Conservation (phyloP, 345 rosid species). For the Hibiscus mutabilis region DNA sequence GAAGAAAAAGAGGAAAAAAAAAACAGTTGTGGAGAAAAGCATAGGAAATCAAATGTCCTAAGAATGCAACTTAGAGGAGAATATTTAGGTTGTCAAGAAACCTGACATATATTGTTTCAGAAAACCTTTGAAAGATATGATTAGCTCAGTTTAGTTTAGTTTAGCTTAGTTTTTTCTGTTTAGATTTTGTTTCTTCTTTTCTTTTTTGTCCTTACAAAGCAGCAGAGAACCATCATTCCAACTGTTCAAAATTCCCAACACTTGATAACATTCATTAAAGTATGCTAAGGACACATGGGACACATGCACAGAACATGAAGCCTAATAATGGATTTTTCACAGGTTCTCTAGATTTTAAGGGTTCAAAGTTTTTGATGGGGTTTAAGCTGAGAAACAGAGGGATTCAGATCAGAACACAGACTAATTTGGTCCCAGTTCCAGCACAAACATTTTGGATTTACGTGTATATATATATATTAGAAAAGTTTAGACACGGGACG, state of each 20-base stretch:
- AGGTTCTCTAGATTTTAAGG: background rate
- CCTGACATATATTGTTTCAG: background rate
- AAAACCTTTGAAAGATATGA: background rate
- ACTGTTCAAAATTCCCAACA: background rate
- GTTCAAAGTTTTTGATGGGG: background rate
- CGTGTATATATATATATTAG: background rate
- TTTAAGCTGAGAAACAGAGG: background rate
- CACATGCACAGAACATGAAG: constrained; percentile 11
- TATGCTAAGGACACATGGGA: background rate
- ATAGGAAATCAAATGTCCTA: background rate
- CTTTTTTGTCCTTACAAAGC: background rate
- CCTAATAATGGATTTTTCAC: constrained; percentile 5
- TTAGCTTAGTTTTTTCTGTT: background rate
- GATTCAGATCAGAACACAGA: constrained; percentile 1
- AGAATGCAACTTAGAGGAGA: background rate
- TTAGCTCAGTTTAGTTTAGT: background rate
- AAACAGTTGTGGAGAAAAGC: background rate
- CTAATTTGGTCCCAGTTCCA: constrained; percentile 1
- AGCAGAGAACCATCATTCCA: background rate
- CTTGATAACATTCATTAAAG: background rate
- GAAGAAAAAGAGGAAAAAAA: background rate
- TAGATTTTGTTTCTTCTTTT: background rate
- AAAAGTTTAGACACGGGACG: too few relatives aligned
- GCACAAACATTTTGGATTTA: background rate
- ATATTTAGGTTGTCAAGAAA: background rate